Base-by-base conservation (phyloP, 1,284 basidiomycete species). In the Phellinidium pouzarii region DNA sequence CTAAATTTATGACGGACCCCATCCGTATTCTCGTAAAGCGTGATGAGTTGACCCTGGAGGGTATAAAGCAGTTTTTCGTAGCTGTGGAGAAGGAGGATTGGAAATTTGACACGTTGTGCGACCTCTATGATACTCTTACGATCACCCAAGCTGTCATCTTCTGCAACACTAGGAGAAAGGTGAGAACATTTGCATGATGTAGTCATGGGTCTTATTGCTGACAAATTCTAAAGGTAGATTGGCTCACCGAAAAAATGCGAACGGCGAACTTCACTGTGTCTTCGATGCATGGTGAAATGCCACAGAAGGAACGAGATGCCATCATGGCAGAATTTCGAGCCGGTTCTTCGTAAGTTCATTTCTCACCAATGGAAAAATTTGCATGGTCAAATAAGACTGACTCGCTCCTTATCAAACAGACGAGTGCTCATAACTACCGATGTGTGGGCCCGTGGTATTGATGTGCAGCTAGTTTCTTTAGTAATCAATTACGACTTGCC, bases 131-230 rank as follows among this genome's bases (percentile, higher is more conserved):
- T 70, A 98, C 95, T 17, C 80, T 99, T 48, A 98, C 96, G 26
- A 99, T 99, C 70, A 99, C 96, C 0, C 96, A 99, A 77, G 95
- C 96, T 25, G 95, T 99, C 68, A 98, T 99, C 66, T 99, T 99
- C 77, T 99, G 96, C 75, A 99, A 99, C 75, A 99, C 95, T 4
- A 79, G 93, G 61, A 80, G 95, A 73, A 99, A 99, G 85, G 89
- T 86, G 50, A 31, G 74, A 60, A 19, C n/a, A 41, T 20, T 49
- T 34, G 20, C 48, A 43, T 47, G 31, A 17, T 19, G 25, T 49
- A 9, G 25, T 34, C 6, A 42, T 25, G 17, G 19, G 1, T n/a
- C 58, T 4, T 66, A 14, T 38, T 50, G 31, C 43, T 44, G 41
- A 34, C 57, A 41, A 46, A 45, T 53, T 43, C 12, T 38, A 23